A percentile compares a stretch with the other conserved stretches of the same genome.
These are phyloP conservation scores for Colletotrichum somersetense DNA, from an alignment of 2,329 filamentous ascomycete genomes.

Conservation along the genomic window DNA sequence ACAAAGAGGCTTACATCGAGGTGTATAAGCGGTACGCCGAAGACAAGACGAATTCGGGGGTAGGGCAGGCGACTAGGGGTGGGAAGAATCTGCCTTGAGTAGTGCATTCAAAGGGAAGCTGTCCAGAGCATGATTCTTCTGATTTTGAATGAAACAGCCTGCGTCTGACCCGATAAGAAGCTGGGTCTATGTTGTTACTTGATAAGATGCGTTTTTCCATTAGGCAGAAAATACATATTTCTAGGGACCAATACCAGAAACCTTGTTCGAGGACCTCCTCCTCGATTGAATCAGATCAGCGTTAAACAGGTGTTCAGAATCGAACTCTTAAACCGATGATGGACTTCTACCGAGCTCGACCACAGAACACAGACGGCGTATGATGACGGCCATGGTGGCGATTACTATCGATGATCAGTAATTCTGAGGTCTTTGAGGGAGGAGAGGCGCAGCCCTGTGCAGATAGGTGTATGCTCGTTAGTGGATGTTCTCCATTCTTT, in stretches of 20 bases:
- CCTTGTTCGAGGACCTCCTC: no score
- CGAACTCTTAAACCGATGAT: no score
- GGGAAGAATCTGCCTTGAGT: conserved; percentile 71
- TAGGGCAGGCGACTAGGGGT: conserved; percentile 72
- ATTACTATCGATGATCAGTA: neutral
- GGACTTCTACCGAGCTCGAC: no score
- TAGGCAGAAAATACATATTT: no score
- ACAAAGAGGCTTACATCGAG: conserved; percentile 73
- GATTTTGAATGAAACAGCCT: neutral
- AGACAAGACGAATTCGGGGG: conserved; percentile 71
- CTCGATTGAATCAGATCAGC: no score
- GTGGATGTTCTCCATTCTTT: neutral
- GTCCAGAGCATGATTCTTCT: neutral
- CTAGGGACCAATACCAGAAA: no score
- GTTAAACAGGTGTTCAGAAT: no score
- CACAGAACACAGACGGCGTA: no score
- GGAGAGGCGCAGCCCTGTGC: neutral
- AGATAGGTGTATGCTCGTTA: conserved; percentile 6
- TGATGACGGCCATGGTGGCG: neutral
- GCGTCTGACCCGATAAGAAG: neutral
- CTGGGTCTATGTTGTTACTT: no score
- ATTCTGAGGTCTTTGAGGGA: neutral
- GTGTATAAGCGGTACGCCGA: conserved; percentile 78
- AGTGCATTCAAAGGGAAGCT: neutral
- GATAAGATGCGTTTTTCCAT: no score